phyloP scores from a whole-genome alignment of 2,329 filamentous ascomycete genomes.

The Ophiostoma australiae region DNA sequence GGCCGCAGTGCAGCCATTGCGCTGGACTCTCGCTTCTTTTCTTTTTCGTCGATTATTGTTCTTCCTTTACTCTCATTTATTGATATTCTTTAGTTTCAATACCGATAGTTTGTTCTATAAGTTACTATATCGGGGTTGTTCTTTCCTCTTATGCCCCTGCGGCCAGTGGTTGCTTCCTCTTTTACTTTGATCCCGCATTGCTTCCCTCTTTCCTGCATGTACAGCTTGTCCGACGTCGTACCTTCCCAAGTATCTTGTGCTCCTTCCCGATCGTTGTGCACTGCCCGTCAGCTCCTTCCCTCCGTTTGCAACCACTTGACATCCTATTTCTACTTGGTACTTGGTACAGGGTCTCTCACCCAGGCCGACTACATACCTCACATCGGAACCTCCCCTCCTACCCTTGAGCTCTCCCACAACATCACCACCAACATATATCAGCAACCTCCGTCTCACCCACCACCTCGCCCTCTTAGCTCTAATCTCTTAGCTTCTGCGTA shows the following conservation, averaged over 20 bases:
- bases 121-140: background rate
- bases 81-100: background rate
- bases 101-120: background rate
- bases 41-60: background rate
- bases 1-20: background rate
- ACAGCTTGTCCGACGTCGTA: background rate
- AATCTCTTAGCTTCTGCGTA: background rate
- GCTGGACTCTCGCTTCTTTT: background rate
- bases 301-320: background rate
- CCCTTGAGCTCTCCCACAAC: background rate
- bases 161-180: no score
- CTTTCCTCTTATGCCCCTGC: background rate
- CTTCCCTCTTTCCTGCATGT: background rate
- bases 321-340: background rate
- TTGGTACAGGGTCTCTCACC: background rate
- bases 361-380: background rate
- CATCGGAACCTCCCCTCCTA: background rate
- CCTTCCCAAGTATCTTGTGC: background rate
- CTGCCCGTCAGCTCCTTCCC: background rate
- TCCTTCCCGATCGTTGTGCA: background rate
- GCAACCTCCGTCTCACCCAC: conserved; percentile 1
- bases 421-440: background rate
- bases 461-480: background rate
- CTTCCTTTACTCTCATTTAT: background rate
- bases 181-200: background rate